phyloP scores from a whole-genome alignment of 495 filamentous ascomycete genomes.

The Daldinia caldariorum region DNA sequence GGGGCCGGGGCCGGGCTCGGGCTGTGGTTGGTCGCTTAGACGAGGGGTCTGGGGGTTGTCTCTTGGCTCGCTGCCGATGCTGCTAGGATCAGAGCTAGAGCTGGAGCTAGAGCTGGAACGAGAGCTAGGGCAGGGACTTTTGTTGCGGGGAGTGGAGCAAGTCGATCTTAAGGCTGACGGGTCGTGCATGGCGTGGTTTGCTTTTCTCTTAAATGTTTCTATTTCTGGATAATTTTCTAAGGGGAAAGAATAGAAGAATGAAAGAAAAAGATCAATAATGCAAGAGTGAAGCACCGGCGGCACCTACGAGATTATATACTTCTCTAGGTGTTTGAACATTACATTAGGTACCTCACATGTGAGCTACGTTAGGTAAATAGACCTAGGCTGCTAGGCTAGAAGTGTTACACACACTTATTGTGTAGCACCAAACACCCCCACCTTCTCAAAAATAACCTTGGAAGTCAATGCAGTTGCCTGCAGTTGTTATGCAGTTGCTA shows the following conservation, averaged over 20 bases:
- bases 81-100: too few relatives aligned
- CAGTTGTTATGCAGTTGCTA: too few relatives aligned
- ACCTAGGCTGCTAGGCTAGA: too few relatives aligned
- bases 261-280: not conserved
- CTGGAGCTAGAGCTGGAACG: too few relatives aligned
- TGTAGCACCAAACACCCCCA: not conserved
- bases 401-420: not conserved
- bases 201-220: not conserved
- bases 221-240: not conserved
- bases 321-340: not conserved
- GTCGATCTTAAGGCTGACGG: not conserved
- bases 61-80: not conserved
- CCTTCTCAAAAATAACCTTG: too few relatives aligned
- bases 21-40: not conserved
- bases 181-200: not conserved
- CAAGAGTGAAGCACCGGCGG: not conserved
- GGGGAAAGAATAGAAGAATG: not conserved
- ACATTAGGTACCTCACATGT: too few relatives aligned
- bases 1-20: not conserved
- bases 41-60: not conserved
- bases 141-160: not conserved
- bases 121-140: not conserved
- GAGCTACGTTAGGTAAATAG: too few relatives aligned
- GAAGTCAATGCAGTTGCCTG: too few relatives aligned
- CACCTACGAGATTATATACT: not conserved